These are phyloP conservation scores for Pseudoturritis turrita DNA, from an alignment of 345 rosid species.

Conservation along the genomic window DNA sequence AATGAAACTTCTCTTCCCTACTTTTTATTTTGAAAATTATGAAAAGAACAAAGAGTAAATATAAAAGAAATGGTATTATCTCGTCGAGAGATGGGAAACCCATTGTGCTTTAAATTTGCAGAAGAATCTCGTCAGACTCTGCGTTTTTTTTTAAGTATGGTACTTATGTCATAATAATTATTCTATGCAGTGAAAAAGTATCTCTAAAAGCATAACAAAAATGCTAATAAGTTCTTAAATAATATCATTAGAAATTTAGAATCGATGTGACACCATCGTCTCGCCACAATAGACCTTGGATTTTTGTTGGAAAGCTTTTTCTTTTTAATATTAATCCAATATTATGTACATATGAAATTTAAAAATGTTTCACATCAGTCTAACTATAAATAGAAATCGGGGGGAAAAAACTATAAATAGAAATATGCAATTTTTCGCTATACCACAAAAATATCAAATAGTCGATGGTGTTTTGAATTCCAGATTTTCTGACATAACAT, in stretches of 20 bases:
- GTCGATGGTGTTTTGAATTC: background rate
- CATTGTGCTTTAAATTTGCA: slow-evolving; percentile 15
- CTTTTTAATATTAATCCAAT: background rate
- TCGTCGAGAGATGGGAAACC: slow-evolving; percentile 12
- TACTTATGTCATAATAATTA: background rate
- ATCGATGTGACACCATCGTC: slow-evolving; percentile 14
- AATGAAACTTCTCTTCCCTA: too few relatives aligned
- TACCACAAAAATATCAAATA: background rate
- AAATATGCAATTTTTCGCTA: background rate
- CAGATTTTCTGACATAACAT: background rate
- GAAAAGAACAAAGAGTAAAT: too few relatives aligned
- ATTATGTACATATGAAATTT: background rate
- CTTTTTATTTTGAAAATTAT: too few relatives aligned
- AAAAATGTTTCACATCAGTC: background rate
- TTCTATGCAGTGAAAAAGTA: background rate
- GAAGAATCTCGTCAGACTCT: slow-evolving; percentile 20
- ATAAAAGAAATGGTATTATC: too few relatives aligned
- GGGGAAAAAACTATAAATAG: background rate
- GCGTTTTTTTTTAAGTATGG: background rate
- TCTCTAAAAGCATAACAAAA: background rate
- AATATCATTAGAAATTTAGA: too few relatives aligned
- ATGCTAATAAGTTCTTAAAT: background rate
- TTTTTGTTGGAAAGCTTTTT: background rate
- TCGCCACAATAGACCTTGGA: background rate
- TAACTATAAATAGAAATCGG: background rate